These are phyloP conservation scores for Canavalia ensiformis DNA, from an alignment of 306 rosid species.

Conservation along the genomic window DNA sequence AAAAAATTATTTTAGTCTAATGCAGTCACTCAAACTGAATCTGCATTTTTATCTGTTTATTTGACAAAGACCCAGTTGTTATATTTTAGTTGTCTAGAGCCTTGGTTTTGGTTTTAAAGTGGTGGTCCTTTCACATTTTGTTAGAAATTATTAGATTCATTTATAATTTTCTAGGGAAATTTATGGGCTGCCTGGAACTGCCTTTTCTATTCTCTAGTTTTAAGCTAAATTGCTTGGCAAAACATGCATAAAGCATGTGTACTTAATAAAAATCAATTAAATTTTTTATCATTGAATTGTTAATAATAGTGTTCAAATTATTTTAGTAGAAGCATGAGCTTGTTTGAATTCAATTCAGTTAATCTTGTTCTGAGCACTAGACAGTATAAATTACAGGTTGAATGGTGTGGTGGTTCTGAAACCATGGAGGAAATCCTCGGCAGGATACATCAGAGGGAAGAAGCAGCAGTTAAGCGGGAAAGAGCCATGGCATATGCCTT, in stretches of 20 bases:
- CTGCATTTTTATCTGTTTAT: neutral
- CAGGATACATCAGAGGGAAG: constrained; percentile 91
- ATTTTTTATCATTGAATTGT: neutral
- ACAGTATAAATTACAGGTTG: constrained; percentile 65
- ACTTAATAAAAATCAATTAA: constrained; percentile 3
- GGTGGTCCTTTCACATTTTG: neutral
- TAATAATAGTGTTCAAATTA: constrained; percentile 11
- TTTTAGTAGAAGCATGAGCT: neutral
- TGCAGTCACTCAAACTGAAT: constrained; percentile 14
- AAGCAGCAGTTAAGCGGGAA: constrained; percentile 94
- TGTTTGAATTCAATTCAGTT: constrained; percentile 33
- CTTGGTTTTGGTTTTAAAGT: constrained; percentile 22
- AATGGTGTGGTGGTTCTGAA: constrained; percentile 87
- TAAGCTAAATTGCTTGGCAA: neutral
- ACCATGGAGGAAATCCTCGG: constrained; percentile 84
- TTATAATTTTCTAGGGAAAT: neutral
- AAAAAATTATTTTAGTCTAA: neutral
- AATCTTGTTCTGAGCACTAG: constrained; percentile 42
- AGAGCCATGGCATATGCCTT: constrained; percentile 98
- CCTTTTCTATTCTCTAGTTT: neutral
- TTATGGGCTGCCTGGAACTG: neutral
- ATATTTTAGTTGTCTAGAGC: constrained; percentile 9
- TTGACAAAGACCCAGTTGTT: neutral
- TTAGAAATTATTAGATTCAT: neutral
- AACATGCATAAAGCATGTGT: constrained; percentile 9